phyloP scores from a whole-genome alignment of 192 early-diverging fungal genomes.

The Mortierella hygrophila region DNA sequence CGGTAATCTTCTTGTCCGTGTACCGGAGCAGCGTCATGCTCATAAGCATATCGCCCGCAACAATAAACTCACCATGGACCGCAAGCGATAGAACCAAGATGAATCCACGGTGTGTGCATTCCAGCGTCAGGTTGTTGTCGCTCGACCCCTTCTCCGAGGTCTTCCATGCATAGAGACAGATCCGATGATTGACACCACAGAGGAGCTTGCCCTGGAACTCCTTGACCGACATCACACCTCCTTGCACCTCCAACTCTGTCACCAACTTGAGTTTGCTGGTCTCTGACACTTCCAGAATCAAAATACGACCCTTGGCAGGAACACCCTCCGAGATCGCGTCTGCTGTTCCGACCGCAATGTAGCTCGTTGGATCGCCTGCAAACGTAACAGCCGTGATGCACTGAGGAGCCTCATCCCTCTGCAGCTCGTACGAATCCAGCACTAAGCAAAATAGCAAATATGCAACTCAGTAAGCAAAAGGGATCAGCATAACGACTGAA shows the following conservation, averaged over 20 bases:
- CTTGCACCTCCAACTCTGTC: slow-evolving; percentile 61
- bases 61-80: slow-evolving; percentile 73
- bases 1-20: slow-evolving; percentile 58
- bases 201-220: slow-evolving; percentile 74
- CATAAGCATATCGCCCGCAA: slow-evolving; percentile 88
- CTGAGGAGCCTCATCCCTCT: slow-evolving; percentile 56
- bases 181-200: slow-evolving; percentile 75
- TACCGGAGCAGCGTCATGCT: slow-evolving; percentile 77
- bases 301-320: slow-evolving; percentile 77
- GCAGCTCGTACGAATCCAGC: slow-evolving; percentile 59
- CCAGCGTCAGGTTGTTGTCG: slow-evolving; percentile 19
- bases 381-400: slow-evolving; percentile 61
- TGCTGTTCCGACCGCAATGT: slow-evolving; percentile 84
- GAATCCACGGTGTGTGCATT: slow-evolving; percentile 54
- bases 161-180: slow-evolving; percentile 39
- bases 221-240: slow-evolving; percentile 73
- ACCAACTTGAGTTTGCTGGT: slow-evolving; percentile 67
- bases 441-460: slow-evolving; percentile 27
- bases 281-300: slow-evolving; percentile 70
- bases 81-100: slow-evolving; percentile 70
- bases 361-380: slow-evolving; percentile 56
- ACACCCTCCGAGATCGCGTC: slow-evolving; percentile 66
- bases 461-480: not conserved
- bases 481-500: not conserved
- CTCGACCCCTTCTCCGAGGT: slow-evolving; percentile 11